Conservation (phyloP, 805 yeast genomes). For the Yamadazyma insecticola region DNA sequence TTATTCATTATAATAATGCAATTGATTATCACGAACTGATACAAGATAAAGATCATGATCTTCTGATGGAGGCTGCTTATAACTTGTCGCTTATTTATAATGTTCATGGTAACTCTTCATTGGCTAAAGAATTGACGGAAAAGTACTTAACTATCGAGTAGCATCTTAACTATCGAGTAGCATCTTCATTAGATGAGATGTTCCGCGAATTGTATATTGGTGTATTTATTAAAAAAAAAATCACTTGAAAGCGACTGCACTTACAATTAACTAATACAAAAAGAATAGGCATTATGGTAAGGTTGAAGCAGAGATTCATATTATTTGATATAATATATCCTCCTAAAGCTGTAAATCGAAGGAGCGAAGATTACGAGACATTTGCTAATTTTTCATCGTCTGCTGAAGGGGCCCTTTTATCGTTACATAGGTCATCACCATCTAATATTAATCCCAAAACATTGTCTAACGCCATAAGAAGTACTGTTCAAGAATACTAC, state of each 20-base stretch:
- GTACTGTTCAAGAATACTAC: slow-evolving; percentile 55
- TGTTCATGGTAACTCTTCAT: slow-evolving; percentile 62
- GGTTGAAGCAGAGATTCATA: slow-evolving; percentile 80
- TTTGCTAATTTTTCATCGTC: slow-evolving; percentile 16
- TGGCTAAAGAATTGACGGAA: slow-evolving; percentile 64
- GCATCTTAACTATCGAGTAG: too few relatives aligned
- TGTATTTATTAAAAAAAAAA: too few relatives aligned
- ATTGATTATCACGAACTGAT: slow-evolving; percentile 36
- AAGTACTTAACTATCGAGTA: slow-evolving; percentile 52
- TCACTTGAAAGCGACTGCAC: too few relatives aligned
- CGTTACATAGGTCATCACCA: slow-evolving; percentile 51
- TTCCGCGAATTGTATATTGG: too few relatives aligned
- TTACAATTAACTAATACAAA: too few relatives aligned
- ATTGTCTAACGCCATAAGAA: slow-evolving; percentile 50
- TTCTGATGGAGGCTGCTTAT: slow-evolving; percentile 80
- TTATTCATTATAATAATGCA: slow-evolving; percentile 68
- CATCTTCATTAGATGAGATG: too few relatives aligned
- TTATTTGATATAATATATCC: slow-evolving; percentile 78
- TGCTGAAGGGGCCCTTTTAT: slow-evolving; percentile 35
- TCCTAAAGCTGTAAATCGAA: slow-evolving; percentile 17
- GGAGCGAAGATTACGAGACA: background rate
- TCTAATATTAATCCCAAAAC: slow-evolving; percentile 43
- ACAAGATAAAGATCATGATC: slow-evolving; percentile 48
- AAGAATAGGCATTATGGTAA: slow-evolving; percentile 54
- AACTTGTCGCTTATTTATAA: slow-evolving; percentile 74